Conservation (phyloP, 768 basidiomycete genomes). For the Lentinula sp. region DNA sequence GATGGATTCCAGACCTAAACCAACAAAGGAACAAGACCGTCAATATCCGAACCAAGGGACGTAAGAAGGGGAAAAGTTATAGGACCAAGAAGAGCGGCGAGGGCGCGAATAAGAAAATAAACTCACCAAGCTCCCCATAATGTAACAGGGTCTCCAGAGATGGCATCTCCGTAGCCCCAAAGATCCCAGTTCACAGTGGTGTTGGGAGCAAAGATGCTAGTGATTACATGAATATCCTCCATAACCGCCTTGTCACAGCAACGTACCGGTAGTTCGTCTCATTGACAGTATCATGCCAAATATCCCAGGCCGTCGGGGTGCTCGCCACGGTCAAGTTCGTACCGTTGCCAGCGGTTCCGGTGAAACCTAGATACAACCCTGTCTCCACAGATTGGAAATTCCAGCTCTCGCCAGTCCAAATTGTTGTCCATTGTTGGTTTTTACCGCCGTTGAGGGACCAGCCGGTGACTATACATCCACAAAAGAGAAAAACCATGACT, state of each 20-base stretch:
- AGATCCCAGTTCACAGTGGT: conserved; percentile 43
- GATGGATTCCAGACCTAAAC: conserved; percentile 25
- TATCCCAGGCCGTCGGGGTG: conserved; percentile 39
- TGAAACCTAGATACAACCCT: conserved; percentile 34
- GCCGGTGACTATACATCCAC: conserved; percentile 39
- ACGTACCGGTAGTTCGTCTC: conserved; percentile 35
- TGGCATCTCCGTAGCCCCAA: conserved; percentile 35
- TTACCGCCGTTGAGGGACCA: conserved; percentile 32
- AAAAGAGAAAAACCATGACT: background rate
- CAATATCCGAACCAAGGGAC: background rate
- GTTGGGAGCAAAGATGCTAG: conserved; percentile 35
- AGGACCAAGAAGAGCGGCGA: background rate
- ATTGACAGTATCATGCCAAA: conserved; percentile 39
- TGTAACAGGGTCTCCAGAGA: conserved; percentile 37
- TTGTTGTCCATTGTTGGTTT: conserved; percentile 54
- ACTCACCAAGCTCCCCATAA: conserved; percentile 46
- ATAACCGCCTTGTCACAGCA: background rate
- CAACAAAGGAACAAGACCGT: background rate
- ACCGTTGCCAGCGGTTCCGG: conserved; percentile 34
- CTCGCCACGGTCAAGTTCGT: conserved; percentile 29
- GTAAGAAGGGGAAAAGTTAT: background rate
- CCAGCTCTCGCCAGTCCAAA: conserved; percentile 31
- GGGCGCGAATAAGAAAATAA: background rate
- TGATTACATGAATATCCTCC: background rate
- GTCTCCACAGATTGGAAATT: conserved; percentile 35